These are phyloP conservation scores for Pseudozyma pruni DNA, from an alignment of 1,284 basidiomycete species.

Conservation along the genomic window DNA sequence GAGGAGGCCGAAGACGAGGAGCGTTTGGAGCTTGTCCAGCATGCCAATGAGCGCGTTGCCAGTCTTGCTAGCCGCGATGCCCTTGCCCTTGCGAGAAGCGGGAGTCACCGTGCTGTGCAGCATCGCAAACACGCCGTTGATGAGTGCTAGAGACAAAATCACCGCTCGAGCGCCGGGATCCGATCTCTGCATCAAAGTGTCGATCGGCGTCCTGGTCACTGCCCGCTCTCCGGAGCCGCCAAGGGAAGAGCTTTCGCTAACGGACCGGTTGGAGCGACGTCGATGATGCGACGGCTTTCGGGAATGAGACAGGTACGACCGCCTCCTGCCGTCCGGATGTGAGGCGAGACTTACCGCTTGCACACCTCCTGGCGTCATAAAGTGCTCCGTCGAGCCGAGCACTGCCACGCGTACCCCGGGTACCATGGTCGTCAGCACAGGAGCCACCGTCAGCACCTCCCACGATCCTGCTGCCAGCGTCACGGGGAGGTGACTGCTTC, in stretches of 20 bases:
- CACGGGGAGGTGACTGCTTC: background rate
- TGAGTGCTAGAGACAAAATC: constrained; percentile 19
- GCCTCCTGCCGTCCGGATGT: constrained; percentile 3
- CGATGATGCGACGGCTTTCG: constrained; percentile 18
- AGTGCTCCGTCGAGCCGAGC: constrained; percentile 23
- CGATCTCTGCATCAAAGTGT: constrained; percentile 10
- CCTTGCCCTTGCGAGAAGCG: background rate
- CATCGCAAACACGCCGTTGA: constrained; percentile 24
- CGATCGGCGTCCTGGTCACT: background rate
- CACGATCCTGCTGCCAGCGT: constrained; percentile 16
- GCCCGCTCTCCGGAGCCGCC: background rate
- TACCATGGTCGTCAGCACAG: constrained; percentile 12
- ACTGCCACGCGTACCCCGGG: constrained; percentile 15
- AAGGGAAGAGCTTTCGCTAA: constrained; percentile 1
- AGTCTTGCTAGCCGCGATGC: background rate
- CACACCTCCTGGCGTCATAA: constrained; percentile 23
- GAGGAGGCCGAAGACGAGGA: constrained; percentile 29
- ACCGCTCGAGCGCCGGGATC: constrained; percentile 10
- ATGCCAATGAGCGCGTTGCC: constrained; percentile 16
- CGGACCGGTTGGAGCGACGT: constrained; percentile 17
- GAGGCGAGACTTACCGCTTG: constrained; percentile 6
- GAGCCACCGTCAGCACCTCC: constrained; percentile 25
- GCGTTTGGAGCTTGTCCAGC: constrained; percentile 28
- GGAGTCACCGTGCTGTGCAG: constrained; percentile 12
- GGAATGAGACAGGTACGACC: constrained; percentile 6